Evolutionary conservation across 345 rosid species (phyloP).

Genomic region (Melastoma malabathricum): DNA sequence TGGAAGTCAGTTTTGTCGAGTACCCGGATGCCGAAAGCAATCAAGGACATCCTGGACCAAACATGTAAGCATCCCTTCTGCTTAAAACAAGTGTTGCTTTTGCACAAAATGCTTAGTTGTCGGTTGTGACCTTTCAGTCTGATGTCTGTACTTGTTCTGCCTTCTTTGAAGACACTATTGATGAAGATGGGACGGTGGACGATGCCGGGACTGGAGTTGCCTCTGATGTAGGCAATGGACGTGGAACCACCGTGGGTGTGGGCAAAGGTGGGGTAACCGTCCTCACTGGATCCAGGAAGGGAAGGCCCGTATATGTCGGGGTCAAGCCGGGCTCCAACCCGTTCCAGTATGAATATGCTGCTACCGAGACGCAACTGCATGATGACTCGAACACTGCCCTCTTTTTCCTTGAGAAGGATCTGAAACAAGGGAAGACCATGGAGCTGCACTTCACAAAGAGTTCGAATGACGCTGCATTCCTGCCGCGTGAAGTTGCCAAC

Average conservation of each 20-base stretch:
- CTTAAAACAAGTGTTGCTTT: too few relatives aligned
- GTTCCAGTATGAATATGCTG: slow-evolving; percentile 24
- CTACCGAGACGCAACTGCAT: slow-evolving; percentile 50
- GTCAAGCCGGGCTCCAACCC: slow-evolving; percentile 34
- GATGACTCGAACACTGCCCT: slow-evolving; percentile 45
- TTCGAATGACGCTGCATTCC: slow-evolving; percentile 33
- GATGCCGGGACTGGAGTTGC: slow-evolving; percentile 20
- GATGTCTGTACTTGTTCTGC: too few relatives aligned
- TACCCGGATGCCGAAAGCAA: slow-evolving; percentile 46
- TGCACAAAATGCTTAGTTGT: too few relatives aligned
- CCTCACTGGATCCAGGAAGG: slow-evolving; percentile 33
- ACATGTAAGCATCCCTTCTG: too few relatives aligned
- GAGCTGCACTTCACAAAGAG: slow-evolving; percentile 39
- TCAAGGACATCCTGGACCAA: slow-evolving; percentile 16
- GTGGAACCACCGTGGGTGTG: slow-evolving; percentile 45
- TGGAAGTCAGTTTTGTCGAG: slow-evolving; percentile 47
- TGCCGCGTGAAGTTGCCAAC: slow-evolving; percentile 52
- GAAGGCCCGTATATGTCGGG: slow-evolving; percentile 48
- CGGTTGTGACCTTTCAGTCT: too few relatives aligned
- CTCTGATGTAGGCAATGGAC: too few relatives aligned
- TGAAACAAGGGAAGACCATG: slow-evolving; percentile 42
- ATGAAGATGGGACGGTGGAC: slow-evolving; percentile 21
- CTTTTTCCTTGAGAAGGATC: slow-evolving; percentile 76
- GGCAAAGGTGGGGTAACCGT: slow-evolving; percentile 75
- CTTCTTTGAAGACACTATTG: too few relatives aligned